A percentile compares a stretch with the other conserved stretches of the same genome.
Evolutionary conservation across 768 basidiomycete species (phyloP).

Genomic region (Scleroderma citrinum): DNA sequence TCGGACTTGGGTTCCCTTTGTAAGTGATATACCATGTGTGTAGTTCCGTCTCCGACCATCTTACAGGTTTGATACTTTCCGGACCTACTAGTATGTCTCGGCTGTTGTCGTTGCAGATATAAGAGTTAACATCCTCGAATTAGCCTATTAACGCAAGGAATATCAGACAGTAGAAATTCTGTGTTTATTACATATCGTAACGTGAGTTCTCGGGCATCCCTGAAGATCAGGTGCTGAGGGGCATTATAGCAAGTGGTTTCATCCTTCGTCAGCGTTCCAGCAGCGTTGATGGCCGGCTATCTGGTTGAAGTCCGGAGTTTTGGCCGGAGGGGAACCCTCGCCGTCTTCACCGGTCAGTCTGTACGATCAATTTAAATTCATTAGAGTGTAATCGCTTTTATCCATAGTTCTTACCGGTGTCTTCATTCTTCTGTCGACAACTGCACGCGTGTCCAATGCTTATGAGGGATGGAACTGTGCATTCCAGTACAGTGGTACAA

Average conservation of each 20-base stretch:
- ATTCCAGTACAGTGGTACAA: too few relatives aligned
- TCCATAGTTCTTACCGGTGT: slow-evolving; percentile 43
- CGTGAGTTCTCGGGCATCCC: slow-evolving; percentile 24
- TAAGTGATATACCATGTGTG: slow-evolving; percentile 21
- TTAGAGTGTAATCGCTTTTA: not conserved
- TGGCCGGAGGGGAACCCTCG: slow-evolving; percentile 49
- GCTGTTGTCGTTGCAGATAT: not conserved
- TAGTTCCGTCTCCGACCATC: not conserved
- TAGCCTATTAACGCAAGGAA: slow-evolving; percentile 60
- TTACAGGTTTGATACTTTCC: slow-evolving; percentile 46
- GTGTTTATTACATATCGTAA: slow-evolving; percentile 72
- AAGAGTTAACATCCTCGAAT: not conserved
- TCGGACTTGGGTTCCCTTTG: slow-evolving; percentile 72
- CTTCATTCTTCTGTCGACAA: slow-evolving; percentile 54
- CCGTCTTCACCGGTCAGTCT: too few relatives aligned
- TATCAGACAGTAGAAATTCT: slow-evolving; percentile 63
- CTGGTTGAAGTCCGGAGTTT: slow-evolving; percentile 45
- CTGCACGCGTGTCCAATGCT: slow-evolving; percentile 47
- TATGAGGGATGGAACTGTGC: too few relatives aligned
- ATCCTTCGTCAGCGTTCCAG: slow-evolving; percentile 52
- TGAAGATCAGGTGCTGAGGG: slow-evolving; percentile 6
- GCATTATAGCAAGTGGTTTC: slow-evolving; percentile 46
- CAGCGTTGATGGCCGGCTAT: slow-evolving; percentile 49
- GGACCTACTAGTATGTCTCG: slow-evolving; percentile 31
- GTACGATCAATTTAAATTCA: not conserved